These are phyloP conservation scores for Rhododendron ferrugineum DNA, from an alignment of 148 eudicot genomes.

Conservation along the genomic window DNA sequence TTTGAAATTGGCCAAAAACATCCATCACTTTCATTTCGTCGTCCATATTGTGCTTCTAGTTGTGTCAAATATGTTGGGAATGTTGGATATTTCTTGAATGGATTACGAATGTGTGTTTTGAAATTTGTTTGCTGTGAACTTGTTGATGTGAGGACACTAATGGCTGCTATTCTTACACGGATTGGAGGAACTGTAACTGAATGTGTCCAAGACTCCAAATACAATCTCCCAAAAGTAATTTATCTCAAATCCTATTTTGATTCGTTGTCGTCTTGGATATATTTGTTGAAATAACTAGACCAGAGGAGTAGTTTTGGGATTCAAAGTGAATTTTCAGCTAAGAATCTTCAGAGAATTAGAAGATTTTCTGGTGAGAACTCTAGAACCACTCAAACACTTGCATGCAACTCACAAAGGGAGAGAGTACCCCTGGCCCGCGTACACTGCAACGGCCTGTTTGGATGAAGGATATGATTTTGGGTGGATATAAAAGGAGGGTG, in stretches of 20 bases:
- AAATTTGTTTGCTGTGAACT: not conserved
- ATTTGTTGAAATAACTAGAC: not conserved
- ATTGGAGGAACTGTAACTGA: not conserved
- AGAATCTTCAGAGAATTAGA: not conserved
- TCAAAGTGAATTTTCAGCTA: not conserved
- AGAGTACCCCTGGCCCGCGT: too few species aligned
- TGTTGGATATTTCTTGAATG: not conserved
- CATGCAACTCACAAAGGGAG: too few species aligned
- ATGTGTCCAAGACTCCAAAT: not conserved
- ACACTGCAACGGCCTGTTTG: too few species aligned
- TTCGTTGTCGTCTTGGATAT: not conserved
- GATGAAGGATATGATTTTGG: too few species aligned
- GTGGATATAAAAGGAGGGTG: too few species aligned
- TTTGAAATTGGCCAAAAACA: slow-evolving; percentile 1
- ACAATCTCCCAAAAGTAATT: not conserved
- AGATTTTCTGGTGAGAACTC: not conserved
- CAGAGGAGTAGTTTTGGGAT: not conserved
- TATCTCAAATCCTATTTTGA: not conserved
- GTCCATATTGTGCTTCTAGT: not conserved
- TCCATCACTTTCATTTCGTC: not conserved
- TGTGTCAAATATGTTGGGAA: not conserved
- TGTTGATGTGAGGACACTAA: not conserved
- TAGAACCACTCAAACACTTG: too few species aligned
- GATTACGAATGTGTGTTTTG: not conserved
- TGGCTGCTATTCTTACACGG: too few species aligned